Evolutionary conservation across 805 yeast species (phyloP), one percentile per base, ranked within the genome.

Genomic region (Priceomyces fermenticarens): DNA sequence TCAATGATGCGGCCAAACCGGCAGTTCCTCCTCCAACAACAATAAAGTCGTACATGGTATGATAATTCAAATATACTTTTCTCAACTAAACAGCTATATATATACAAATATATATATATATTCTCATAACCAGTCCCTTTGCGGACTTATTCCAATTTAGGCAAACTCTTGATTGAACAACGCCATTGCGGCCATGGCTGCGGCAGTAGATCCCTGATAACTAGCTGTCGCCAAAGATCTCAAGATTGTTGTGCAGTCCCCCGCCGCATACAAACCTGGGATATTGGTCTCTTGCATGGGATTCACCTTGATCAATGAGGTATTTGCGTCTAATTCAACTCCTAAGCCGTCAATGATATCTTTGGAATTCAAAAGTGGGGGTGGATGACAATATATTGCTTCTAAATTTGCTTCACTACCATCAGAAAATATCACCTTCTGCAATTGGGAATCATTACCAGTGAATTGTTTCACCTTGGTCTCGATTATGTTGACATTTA

Each of bases 21-120:
- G 53, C 38, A 10, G 41, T 32, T 3, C 44, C 32, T 16, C 53
- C 53, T 9, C 53, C 53, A 12, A 48, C 37, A 3, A 48, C 45
- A 11, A 48, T 36, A 30, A 39, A 42, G 35, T 48, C 48, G 25
- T 20, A 20, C 25, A 20, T 20, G 25, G 25, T 5, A 20, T 20
- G 25, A 8, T 5, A 20, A 20, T 31, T 44, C 40, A 8, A 44
- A 12, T 32, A 39, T 29, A 9, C 7, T 8, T 8, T 20, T 5
- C 25, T 5, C 25, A 20, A 20, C n/a, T n/a, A n/a, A n/a, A n/a
- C n/a, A n/a, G n/a, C n/a, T 20, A 20, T 20, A 8, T 20, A 20
- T 20, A 5, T 8, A 20, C 25, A 4, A 5, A 5, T 20, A 8
- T 8, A 5, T 20, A 20, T 8, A 20, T 20, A 20, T 20, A 20